Evolutionary conservation across 2,329 filamentous ascomycete species (phyloP).

Genomic region (Alternaria panax): DNA sequence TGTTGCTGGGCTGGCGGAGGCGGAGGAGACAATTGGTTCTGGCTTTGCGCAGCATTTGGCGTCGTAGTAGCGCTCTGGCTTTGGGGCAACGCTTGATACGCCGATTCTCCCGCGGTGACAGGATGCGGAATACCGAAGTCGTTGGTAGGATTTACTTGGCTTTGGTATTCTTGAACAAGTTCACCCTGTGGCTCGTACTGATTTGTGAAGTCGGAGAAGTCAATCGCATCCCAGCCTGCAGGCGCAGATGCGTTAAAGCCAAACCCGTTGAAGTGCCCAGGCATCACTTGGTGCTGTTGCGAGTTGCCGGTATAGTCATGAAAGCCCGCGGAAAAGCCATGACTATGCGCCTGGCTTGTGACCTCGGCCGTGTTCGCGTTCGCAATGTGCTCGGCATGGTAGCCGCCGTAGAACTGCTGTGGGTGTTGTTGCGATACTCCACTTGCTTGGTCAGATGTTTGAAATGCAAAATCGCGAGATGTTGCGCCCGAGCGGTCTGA

Average conservation of each 20-base stretch:
- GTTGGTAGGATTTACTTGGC: conserved; percentile 35
- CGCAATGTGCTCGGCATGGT: conserved; percentile 36
- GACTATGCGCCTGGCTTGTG: conserved; percentile 23
- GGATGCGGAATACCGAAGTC: conserved; percentile 52
- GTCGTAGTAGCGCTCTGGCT: conserved; percentile 18
- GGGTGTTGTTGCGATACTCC: conserved; percentile 28
- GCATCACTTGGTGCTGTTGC: conserved; percentile 28
- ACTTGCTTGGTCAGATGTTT: conserved; percentile 45
- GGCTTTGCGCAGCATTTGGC: conserved; percentile 24
- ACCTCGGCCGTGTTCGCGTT: conserved; percentile 34
- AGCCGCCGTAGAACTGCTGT: conserved; percentile 30
- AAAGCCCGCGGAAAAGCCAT: conserved; percentile 30
- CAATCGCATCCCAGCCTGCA: conserved; percentile 47
- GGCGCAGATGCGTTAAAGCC: conserved; percentile 35
- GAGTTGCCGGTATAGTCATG: conserved; percentile 20
- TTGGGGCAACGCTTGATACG: conserved; percentile 32
- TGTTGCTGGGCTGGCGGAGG: conserved; percentile 28
- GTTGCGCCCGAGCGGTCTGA: conserved; percentile 34
- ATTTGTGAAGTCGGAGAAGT: conserved; percentile 42
- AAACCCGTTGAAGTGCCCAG: conserved; percentile 27
- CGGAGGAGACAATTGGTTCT: conserved; percentile 35
- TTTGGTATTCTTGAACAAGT: conserved; percentile 49
- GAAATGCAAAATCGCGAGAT: conserved; percentile 42
- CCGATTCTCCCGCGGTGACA: conserved; percentile 21
- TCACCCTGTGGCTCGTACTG: conserved; percentile 57